Evolutionary conservation across 208 protist genomes (phyloP), one percentile per base, ranked within the genome.

Genomic region (Kentomonas sorsogonicus): DNA sequence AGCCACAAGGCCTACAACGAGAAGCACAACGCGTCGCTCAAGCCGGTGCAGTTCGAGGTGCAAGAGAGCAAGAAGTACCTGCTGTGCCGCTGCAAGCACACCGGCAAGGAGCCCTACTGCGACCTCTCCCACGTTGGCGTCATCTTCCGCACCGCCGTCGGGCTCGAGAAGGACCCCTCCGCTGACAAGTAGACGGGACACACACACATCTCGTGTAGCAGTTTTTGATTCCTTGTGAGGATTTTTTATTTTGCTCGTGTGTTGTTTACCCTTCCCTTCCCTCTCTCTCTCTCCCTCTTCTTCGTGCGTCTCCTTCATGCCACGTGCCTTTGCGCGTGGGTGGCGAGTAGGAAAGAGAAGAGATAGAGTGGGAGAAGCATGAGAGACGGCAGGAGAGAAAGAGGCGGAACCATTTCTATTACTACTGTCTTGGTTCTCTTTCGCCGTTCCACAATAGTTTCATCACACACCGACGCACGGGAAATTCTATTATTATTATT

Each of bases 41-140:
- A 83, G 64, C 77, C 85, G 6, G 63, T 83, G 29, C 56, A 75
- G 60, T 92, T 90, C 53, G 81, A 63, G 25, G 70, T 64, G n/a
- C 62, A 65, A n/a, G 66, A 10, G 2, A 58, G 66, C 3, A 83
- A 82, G 58, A 81, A 83, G 60, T 67, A 75, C 47, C 34, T 79
- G 46, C 4, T 91, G 45, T 93, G 86, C 55, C 77, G 83, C 39
- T 93, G 86, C 68, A 90, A 87, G 73, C 64, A 87, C 33, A 87
- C 83, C 3, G 60, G 60, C 23, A 84, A 79, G 30, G 33, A 45
- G 11, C 79, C 80, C 3, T 84, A 67, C 66, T 93, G 86, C 65
- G 86, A 93, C 40, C 34, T 86, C 15, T 89, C 80, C 15, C 83
- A 91, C 63, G 53, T 86, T 15, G 77, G 81, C 22, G 81, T 89